Conservation (phyloP, 352 stramenopile genomes). For the Globisporangium ultimum region DNA sequence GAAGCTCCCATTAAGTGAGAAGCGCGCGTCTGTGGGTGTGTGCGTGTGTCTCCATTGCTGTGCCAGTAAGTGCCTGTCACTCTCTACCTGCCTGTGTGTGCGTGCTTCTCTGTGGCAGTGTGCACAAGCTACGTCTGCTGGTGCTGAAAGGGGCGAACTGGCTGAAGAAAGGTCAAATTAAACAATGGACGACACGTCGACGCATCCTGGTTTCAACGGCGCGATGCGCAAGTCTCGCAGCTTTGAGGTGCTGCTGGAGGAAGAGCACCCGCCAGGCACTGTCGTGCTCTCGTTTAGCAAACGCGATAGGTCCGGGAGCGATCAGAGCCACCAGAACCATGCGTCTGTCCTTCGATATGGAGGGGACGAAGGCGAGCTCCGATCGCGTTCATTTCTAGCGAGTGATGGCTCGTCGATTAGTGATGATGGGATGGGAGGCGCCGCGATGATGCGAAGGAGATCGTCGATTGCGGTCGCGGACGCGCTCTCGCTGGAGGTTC, state of each 20-base stretch:
- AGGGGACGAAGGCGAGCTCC: neutral
- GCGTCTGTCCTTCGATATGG: neutral
- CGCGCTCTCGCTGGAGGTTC: constrained; percentile 40
- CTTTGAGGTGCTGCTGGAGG: constrained; percentile 35
- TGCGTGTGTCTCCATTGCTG: too few species aligned
- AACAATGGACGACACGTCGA: neutral
- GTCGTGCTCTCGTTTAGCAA: neutral
- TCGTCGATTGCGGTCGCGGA: constrained; percentile 27
- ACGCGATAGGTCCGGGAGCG: constrained; percentile 1
- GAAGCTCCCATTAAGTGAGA: too few species aligned
- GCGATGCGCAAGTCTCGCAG: constrained; percentile 44
- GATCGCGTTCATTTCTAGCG: neutral
- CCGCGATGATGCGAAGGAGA: constrained; percentile 1
- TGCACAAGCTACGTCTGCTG: too few species aligned
- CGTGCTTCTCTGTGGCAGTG: too few species aligned
- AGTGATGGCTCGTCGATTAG: neutral
- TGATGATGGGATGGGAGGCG: neutral
- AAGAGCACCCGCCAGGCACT: constrained; percentile 7
- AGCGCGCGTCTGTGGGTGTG: too few species aligned
- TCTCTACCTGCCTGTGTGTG: too few species aligned
- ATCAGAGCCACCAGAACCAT: neutral
- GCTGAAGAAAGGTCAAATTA: neutral
- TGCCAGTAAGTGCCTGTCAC: too few species aligned
- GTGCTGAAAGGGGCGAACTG: too few species aligned
- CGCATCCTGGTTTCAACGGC: neutral